These are phyloP conservation scores for Polytrichum formosum DNA, from an alignment of 225 moss, liverwort and hornwort species.

Conservation along the genomic window DNA sequence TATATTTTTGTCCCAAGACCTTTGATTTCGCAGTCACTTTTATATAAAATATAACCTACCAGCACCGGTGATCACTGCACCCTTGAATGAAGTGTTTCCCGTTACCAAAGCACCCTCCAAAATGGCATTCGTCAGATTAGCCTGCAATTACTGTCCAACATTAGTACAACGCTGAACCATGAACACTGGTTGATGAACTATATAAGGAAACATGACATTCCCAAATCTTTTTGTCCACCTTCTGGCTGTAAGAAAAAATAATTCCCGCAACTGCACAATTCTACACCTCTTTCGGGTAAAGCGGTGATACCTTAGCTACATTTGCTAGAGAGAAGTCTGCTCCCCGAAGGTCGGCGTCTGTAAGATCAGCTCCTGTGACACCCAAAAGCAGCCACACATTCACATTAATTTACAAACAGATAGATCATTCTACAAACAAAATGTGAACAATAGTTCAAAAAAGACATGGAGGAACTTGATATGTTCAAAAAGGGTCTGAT, in stretches of 20 bases:
- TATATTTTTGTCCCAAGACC: no score
- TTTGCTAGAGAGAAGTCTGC: slow-evolving; percentile 97
- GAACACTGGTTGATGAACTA: no score
- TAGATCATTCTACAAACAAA: no score
- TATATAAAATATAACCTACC: slow-evolving; percentile 35
- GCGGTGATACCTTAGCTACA: slow-evolving; percentile 52
- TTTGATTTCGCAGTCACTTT: no score
- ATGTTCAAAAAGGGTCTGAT: background rate
- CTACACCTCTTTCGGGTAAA: background rate
- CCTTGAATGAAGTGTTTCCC: slow-evolving; percentile 96
- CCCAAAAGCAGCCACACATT: background rate
- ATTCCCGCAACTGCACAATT: slow-evolving; percentile 5
- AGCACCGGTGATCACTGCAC: slow-evolving; percentile 85
- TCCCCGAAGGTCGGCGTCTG: slow-evolving; percentile 89
- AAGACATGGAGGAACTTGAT: background rate
- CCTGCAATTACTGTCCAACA: slow-evolving; percentile 34
- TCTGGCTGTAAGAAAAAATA: background rate
- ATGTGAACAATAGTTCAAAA: background rate
- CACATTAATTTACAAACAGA: no score
- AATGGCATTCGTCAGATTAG: slow-evolving; percentile 90
- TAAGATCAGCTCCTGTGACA: slow-evolving; percentile 76
- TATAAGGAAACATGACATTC: no score
- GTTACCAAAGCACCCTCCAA: slow-evolving; percentile 96
- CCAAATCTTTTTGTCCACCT: no score
- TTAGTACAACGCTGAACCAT: background rate